Base-by-base conservation (phyloP, 2,329 filamentous ascomycete genomes). In the Cordyceps pruinosa region DNA sequence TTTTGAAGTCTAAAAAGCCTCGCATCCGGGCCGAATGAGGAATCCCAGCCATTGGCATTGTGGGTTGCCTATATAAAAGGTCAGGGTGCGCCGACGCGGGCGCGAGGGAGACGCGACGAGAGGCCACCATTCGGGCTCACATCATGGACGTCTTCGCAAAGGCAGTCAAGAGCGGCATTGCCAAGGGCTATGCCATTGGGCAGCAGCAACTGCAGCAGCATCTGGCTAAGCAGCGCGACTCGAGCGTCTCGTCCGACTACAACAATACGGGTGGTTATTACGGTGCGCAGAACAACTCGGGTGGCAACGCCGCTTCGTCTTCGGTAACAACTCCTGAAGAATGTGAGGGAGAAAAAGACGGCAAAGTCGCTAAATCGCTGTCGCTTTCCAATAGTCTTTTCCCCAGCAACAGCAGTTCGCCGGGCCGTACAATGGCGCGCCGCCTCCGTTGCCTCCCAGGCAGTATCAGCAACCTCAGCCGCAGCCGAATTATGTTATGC, bases 171-270 rank as follows among this genome's bases (percentile, higher is more conserved):
- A 58, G 25, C 10, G 61, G 61, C 21, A 56, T 62, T 5, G 58
- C 54, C 23, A 62, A 62, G 28, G 59, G 59, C 2, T 57, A 59
- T 25, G 58, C 61, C 5, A 60, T 49, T 13, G 61, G 61, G 6
- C 59, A 62, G 47, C 61, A 62, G 37, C 58, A 61, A 9, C 25
- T 62, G 5, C 61, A 62, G 46, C 61, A 61, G 46, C 58, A 56
- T 12, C 41, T 60, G 9, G 45, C 45, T n/a, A 61, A 60, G 50
- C 57, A 59, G 52, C 49, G 52, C 39, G 53, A 57, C 9, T 21
- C 42, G 5, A 2, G n/a, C 8, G 4, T 10, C 13, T 15, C 46
- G n/a, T 1, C 23, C 17, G 15, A 10, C 15, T 17, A 39, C 17
- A 23, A 21, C 25, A 39, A 30, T 30, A 23, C 41, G 12, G 28